Evolutionary conservation across 495 filamentous ascomycete genomes (phyloP), one percentile per base, ranked within the genome.

Genomic region (Amphirosellinia nigrospora): DNA sequence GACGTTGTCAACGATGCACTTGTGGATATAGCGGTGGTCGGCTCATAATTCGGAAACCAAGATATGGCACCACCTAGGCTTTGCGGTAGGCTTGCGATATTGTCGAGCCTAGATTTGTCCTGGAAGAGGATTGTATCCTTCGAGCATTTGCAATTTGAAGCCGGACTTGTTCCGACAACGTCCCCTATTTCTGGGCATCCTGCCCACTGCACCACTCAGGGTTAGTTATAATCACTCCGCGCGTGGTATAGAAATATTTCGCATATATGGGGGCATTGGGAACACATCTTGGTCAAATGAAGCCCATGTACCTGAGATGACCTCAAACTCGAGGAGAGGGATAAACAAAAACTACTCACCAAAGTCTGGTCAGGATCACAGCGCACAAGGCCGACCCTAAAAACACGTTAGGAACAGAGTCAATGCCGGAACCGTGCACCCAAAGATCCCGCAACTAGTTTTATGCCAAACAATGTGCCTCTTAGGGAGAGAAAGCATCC

Each of bases 51-150:
- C 1, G 39, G 21, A 9, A 60, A 70, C 77, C 77, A 81, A 32
- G 75, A 76, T 48, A 81, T 78, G 0, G 64, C 59, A 0, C 74
- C 79, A 3, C 79, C 74, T 4, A 53, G 3, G 13, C 36, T 65
- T 11, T 28, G 48, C 4, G 79, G 79, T 13, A 81, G 73, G 6
- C 66, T 52, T 2, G 67, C 79, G 45, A 79, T 69, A 10, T 60
- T 64, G 13, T 67, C 58, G 21, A 80, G 72, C 6, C 36, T 67
- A 4, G 71, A 66, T n/a, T 64, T 56, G 56, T 72, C 72, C 1
- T 46, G 36, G 46, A 81, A 72, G 19, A 79, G 74, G 2, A 72
- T 58, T 3, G 59, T 68, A 15, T 71, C 71, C 5, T 64, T 19
- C 10, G 65, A 70, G 38, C 76, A 79, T 13, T 34, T 65, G 67